These are phyloP conservation scores for Populus pruinosa DNA, from an alignment of 345 rosid species.

Conservation along the genomic window DNA sequence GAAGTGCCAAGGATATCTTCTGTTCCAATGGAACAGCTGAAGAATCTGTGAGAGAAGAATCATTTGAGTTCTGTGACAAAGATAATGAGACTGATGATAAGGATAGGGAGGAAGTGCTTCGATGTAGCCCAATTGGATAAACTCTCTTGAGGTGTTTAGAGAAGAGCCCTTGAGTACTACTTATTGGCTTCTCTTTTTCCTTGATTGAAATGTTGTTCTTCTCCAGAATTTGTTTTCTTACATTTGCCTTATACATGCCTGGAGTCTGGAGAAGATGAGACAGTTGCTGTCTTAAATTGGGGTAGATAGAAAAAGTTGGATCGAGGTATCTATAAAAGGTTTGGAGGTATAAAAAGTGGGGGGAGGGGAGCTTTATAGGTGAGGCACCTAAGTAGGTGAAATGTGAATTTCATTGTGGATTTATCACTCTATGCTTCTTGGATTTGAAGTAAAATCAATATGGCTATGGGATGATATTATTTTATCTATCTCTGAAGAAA, in stretches of 20 bases:
- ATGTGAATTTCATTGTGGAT: slow-evolving; percentile 47
- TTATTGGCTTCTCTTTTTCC: slow-evolving; percentile 31
- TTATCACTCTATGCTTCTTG: slow-evolving; percentile 20
- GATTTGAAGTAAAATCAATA: slow-evolving; percentile 30
- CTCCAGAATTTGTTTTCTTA: slow-evolving; percentile 40
- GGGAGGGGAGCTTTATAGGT: background rate
- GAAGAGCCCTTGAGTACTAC: slow-evolving; percentile 38
- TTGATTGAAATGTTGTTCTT: slow-evolving; percentile 27
- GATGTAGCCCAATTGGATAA: slow-evolving; percentile 70
- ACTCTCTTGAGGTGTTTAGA: slow-evolving; percentile 74
- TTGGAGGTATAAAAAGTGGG: slow-evolving; percentile 7
- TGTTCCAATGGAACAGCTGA: slow-evolving; percentile 45
- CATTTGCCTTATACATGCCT: slow-evolving; percentile 36
- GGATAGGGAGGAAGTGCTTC: slow-evolving; percentile 74
- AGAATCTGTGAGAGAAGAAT: slow-evolving; percentile 62
- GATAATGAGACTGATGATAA: slow-evolving; percentile 74
- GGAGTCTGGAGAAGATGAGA: slow-evolving; percentile 12
- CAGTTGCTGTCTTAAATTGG: slow-evolving; percentile 7
- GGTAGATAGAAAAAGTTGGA: slow-evolving; percentile 15
- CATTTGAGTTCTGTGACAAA: slow-evolving; percentile 79
- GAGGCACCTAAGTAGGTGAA: slow-evolving; percentile 55
- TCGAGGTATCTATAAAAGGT: slow-evolving; percentile 10
- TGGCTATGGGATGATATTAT: background rate
- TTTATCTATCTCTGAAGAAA: background rate
- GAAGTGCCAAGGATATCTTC: slow-evolving; percentile 67